Evolutionary conservation across 192 early-diverging fungal species (phyloP).

Genomic region (Dissophora globulifera): DNA sequence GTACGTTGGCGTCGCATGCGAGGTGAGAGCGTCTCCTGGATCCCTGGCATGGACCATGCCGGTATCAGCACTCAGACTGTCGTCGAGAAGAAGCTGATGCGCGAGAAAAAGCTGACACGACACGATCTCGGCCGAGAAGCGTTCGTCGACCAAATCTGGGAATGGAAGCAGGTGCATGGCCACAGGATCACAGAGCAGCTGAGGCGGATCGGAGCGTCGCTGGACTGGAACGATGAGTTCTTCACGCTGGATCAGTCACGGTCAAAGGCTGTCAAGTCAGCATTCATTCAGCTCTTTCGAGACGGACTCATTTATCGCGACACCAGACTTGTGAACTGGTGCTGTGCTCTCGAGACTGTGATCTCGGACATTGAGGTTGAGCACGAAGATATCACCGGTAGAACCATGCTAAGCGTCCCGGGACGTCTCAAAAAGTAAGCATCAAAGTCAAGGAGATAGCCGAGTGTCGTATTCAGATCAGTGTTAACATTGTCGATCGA

Average conservation of each 20-base stretch:
- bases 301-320: constrained; percentile 92
- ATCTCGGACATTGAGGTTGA: constrained; percentile 98
- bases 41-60: constrained; percentile 98
- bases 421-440: constrained; percentile 74
- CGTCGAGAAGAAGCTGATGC: constrained; percentile 90
- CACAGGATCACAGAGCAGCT: constrained; percentile 87
- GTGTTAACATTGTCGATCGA: too few species aligned
- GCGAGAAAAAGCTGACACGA: constrained; percentile 71
- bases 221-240: constrained; percentile 86
- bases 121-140: constrained; percentile 89
- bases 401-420: constrained; percentile 77
- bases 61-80: constrained; percentile 97
- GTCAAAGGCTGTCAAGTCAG: constrained; percentile 83
- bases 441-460: not conserved
- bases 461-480: too few species aligned
- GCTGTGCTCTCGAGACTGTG: constrained; percentile 91
- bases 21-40: constrained; percentile 89
- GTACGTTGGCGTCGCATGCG: constrained; percentile 89
- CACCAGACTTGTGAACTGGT: constrained; percentile 96
- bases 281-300: constrained; percentile 88
- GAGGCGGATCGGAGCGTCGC: constrained; percentile 81
- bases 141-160: constrained; percentile 88
- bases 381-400: constrained; percentile 78
- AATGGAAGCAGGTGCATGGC: constrained; percentile 85
- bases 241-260: constrained; percentile 92